A percentile compares a stretch with the other conserved stretches of the same genome.
Evolutionary conservation across 345 rosid genomes (phyloP).

Genomic region (Geranium brycei): DNA sequence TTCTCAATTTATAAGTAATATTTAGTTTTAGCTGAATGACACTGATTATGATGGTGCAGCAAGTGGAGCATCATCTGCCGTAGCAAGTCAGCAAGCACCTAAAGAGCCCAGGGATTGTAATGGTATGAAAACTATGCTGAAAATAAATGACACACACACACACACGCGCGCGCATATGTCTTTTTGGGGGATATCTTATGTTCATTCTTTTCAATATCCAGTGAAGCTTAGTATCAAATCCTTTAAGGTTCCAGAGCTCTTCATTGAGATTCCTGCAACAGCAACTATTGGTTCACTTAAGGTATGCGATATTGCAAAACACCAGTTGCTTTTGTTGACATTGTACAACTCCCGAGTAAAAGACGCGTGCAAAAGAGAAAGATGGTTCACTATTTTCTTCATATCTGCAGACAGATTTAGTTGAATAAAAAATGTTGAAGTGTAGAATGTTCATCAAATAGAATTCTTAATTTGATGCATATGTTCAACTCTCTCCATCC

Average conservation of each 20-base stretch:
- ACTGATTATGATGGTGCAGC: slow-evolving; percentile 20
- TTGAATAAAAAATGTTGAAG: too few species aligned
- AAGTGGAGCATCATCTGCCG: slow-evolving; percentile 19
- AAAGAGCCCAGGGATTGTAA: slow-evolving; percentile 40
- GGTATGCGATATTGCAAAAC: slow-evolving; percentile 26
- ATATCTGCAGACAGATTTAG: too few species aligned
- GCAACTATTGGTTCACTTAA: slow-evolving; percentile 76
- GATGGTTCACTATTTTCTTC: too few species aligned
- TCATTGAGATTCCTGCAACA: slow-evolving; percentile 71
- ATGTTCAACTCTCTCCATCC: too few species aligned
- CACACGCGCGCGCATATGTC: not conserved
- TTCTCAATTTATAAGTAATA: not conserved
- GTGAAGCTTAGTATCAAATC: slow-evolving; percentile 89
- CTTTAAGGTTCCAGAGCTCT: slow-evolving; percentile 77
- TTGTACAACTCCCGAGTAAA: too few species aligned
- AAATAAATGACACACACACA: too few species aligned
- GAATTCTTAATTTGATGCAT: too few species aligned
- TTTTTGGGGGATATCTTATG: not conserved
- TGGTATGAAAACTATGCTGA: slow-evolving; percentile 27
- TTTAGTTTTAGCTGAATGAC: slow-evolving; percentile 15
- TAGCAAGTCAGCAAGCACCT: slow-evolving; percentile 27
- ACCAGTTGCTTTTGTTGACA: not conserved
- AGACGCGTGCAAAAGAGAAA: too few species aligned
- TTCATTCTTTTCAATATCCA: slow-evolving; percentile 26
- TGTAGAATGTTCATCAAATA: too few species aligned